Conservation (phyloP, 1,284 basidiomycete genomes). For the Tranzscheliella williamsii region DNA sequence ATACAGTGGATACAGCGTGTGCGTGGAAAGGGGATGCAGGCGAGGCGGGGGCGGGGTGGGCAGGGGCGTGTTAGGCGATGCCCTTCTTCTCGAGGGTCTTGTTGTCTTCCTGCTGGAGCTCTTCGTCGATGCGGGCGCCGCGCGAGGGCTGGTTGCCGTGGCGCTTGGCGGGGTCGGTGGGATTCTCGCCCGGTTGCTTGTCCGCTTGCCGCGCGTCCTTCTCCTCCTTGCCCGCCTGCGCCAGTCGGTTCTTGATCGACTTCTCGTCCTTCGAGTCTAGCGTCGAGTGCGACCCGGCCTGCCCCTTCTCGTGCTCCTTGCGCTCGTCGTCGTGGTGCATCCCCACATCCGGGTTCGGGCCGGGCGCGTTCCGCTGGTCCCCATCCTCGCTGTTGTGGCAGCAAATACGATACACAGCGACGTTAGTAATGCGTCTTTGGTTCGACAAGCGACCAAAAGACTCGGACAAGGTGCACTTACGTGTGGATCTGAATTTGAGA, state of each 20-base stretch:
- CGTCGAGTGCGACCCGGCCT: conserved; percentile 48
- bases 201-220: conserved; percentile 37
- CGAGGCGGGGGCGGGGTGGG: too few relatives aligned
- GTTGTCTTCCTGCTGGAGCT: conserved; percentile 65
- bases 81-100: conserved; percentile 59
- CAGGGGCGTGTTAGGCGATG: conserved; percentile 27
- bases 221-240: conserved; percentile 50
- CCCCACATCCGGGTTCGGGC: conserved; percentile 40
- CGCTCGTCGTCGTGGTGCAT: conserved; percentile 41
- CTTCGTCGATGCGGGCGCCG: conserved; percentile 69
- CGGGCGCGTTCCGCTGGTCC: conserved; percentile 46
- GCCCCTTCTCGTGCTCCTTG: conserved; percentile 51
- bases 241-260: conserved; percentile 56
- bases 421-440: background rate
- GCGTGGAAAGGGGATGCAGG: too few relatives aligned
- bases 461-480: too few relatives aligned
- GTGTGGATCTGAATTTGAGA: conserved; percentile 37
- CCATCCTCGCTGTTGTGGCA: conserved; percentile 30
- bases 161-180: conserved; percentile 30
- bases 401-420: background rate
- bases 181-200: conserved; percentile 31
- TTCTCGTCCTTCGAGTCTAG: conserved; percentile 53
- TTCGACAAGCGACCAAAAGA: too few relatives aligned
- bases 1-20: too few relatives aligned
- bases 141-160: conserved; percentile 70